phyloP scores from a whole-genome alignment of 805 yeast species.

The Candida xiaguanensis region DNA sequence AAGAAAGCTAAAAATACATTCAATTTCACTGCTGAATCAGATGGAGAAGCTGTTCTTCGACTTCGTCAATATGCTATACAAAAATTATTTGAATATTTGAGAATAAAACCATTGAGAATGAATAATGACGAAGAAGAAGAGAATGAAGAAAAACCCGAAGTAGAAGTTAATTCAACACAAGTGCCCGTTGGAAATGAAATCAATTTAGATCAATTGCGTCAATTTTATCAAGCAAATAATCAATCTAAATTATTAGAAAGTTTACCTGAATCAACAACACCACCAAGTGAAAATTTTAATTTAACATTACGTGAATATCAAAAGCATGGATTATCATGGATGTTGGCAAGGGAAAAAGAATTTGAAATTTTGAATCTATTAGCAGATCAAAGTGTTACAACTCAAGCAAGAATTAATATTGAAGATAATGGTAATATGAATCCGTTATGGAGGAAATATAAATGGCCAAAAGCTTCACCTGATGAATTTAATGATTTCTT shows the following conservation, averaged over 20 bases:
- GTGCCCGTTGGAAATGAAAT: slow-evolving; percentile 33
- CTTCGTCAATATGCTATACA: slow-evolving; percentile 54
- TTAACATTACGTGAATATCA: slow-evolving; percentile 72
- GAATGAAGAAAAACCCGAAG: slow-evolving; percentile 6
- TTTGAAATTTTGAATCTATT: slow-evolving; percentile 39
- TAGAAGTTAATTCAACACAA: slow-evolving; percentile 16
- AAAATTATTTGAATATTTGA: slow-evolving; percentile 51
- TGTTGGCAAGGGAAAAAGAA: slow-evolving; percentile 76
- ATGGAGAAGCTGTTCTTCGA: slow-evolving; percentile 48
- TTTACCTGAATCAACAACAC: slow-evolving; percentile 62
- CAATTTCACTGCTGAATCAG: slow-evolving; percentile 43
- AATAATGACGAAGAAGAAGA: slow-evolving; percentile 11
- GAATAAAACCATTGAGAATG: slow-evolving; percentile 22
- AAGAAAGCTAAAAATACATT: slow-evolving; percentile 17
- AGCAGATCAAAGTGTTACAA: slow-evolving; percentile 17
- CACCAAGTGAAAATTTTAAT: slow-evolving; percentile 45
- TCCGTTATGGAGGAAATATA: slow-evolving; percentile 80
- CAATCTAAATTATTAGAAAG: slow-evolving; percentile 51
- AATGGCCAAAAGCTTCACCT: slow-evolving; percentile 55
- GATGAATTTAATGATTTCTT: slow-evolving; percentile 31
- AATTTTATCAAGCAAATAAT: slow-evolving; percentile 71
- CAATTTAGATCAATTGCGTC: slow-evolving; percentile 67
- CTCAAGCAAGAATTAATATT: slow-evolving; percentile 23
- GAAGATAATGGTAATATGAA: slow-evolving; percentile 55
- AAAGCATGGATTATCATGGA: slow-evolving; percentile 83